A percentile compares a stretch with the other conserved stretches of the same genome.
These are phyloP conservation scores for Macroventuria anomochaeta DNA, from an alignment of 2,329 filamentous ascomycete genomes.

Conservation along the genomic window DNA sequence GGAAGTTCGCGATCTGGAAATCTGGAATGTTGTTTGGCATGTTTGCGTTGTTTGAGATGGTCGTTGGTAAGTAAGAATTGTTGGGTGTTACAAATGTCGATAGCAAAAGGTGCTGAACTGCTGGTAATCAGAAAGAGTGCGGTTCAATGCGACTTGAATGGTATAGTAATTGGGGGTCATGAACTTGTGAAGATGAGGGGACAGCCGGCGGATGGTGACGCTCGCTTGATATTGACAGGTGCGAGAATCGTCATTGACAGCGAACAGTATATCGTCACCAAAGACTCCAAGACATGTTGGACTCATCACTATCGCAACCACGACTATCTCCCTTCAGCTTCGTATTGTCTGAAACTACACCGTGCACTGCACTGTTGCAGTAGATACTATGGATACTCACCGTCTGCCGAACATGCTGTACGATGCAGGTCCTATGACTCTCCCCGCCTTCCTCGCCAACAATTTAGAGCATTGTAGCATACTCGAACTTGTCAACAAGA, in stretches of 20 bases:
- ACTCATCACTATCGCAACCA: not conserved
- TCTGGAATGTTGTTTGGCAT: conserved; percentile 24
- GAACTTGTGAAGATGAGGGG: not conserved
- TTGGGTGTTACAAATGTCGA: not conserved
- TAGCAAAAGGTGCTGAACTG: no score
- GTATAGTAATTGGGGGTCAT: no score
- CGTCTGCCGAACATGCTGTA: not conserved
- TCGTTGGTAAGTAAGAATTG: not conserved
- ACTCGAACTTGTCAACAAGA: not conserved
- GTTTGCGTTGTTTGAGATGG: not conserved
- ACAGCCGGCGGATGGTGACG: no score
- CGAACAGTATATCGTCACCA: not conserved
- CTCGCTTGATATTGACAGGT: not conserved
- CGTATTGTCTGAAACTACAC: not conserved
- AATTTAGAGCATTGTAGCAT: not conserved
- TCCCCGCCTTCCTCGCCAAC: not conserved
- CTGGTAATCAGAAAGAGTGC: no score
- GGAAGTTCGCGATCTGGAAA: conserved; percentile 28
- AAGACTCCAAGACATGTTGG: no score
- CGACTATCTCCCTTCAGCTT: not conserved
- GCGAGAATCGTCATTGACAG: not conserved
- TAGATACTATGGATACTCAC: not conserved
- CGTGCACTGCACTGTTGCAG: not conserved
- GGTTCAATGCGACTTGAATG: no score
- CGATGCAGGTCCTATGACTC: not conserved